These are phyloP conservation scores for Penicillium cinerascens DNA, from an alignment of 495 filamentous ascomycete genomes.

Conservation along the genomic window DNA sequence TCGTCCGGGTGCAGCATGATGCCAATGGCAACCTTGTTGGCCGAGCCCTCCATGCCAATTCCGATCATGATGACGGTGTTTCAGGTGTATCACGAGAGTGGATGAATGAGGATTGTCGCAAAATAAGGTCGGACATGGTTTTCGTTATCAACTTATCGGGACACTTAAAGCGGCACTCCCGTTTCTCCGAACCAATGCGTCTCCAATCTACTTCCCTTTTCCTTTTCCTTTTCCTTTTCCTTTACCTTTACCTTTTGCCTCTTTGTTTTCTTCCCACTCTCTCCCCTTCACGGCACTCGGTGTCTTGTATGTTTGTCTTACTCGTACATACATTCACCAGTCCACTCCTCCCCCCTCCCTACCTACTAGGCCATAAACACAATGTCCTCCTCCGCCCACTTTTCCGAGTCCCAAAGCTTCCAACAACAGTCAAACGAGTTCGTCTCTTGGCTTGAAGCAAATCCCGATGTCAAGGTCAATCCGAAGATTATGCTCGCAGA, in stretches of 20 bases:
- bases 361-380: constrained; percentile 5
- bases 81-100: background rate
- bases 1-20: constrained; percentile 76
- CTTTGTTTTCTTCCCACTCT: background rate
- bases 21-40: constrained; percentile 96
- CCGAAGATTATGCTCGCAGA: constrained; percentile 54
- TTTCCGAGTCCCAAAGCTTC: constrained; percentile 42
- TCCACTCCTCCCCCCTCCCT: constrained; percentile 7
- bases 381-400: constrained; percentile 41
- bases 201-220: constrained; percentile 13
- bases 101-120: background rate
- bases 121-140: background rate
- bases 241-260: constrained; percentile 15
- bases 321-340: constrained; percentile 6
- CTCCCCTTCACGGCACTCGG: background rate
- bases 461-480: constrained; percentile 50
- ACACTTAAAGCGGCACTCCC: constrained; percentile 24
- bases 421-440: constrained; percentile 48
- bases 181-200: constrained; percentile 24
- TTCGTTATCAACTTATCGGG: constrained; percentile 14
- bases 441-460: constrained; percentile 50
- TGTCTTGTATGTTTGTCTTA: background rate
- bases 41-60: constrained; percentile 92
- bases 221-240: constrained; percentile 16
- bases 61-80: constrained; percentile 59